Evolutionary conservation across 1,284 basidiomycete genomes (phyloP).

Genomic region (Porodaedalea pini): DNA sequence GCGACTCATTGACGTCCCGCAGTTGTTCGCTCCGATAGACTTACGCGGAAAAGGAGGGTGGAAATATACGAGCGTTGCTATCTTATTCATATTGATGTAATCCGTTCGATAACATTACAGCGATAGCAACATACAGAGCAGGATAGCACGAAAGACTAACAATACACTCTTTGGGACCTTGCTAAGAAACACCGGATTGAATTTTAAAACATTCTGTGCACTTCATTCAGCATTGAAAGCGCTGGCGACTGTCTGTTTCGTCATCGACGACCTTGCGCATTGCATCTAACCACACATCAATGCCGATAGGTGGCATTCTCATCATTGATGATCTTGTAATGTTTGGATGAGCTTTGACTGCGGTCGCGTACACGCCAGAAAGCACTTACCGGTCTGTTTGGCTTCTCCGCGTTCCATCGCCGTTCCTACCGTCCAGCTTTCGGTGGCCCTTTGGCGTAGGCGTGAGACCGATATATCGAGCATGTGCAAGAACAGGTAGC

Average conservation of each 20-base stretch:
- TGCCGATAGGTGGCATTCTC: conserved; percentile 26
- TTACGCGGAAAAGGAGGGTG: not conserved
- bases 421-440: conserved; percentile 3
- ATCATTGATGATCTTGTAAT: not conserved
- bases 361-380: not conserved
- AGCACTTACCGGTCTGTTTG: conserved; percentile 14
- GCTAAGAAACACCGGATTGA: not conserved
- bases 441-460: conserved; percentile 5
- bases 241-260: conserved; percentile 50
- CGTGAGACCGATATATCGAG: conserved; percentile 60
- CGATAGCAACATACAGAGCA: not conserved
- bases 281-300: conserved; percentile 70
- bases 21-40: no score
- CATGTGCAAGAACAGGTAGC: conserved; percentile 88
- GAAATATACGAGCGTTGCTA: no score
- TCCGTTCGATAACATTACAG: not conserved
- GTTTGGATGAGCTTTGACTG: not conserved
- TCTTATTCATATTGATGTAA: not conserved
- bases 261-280: conserved; percentile 71
- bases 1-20: no score
- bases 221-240: conserved; percentile 28
- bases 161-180: conserved; percentile 31
- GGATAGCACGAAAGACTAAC: not conserved
- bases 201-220: not conserved
- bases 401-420: conserved; percentile 16